Base-by-base conservation (phyloP, 2,329 filamentous ascomycete species). In the Beauveria caledonica region DNA sequence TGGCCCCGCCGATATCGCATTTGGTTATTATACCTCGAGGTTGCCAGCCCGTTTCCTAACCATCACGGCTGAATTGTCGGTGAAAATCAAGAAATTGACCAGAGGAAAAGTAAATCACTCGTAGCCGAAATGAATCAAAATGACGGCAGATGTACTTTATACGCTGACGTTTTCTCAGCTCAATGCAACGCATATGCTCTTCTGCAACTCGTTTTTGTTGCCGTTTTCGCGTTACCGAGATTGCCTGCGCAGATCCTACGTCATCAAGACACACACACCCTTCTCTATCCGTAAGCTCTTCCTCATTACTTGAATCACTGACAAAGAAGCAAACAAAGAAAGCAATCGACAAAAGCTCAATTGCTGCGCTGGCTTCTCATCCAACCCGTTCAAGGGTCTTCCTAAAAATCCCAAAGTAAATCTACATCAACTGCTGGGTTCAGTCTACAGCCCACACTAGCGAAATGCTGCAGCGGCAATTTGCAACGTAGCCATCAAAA, bases 401-500 rank as follows among this genome's bases (percentile, higher is more conserved):
- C 42, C 53, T 25, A 13, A 29, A 36, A 55, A 45, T 25, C 5
- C 15, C 42, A 11, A 10, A 45, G 9, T 11, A 36, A 39, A 39
- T 2, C 5, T 10, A 10, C 6, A 4, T 46, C 42, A 13, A 39
- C 6, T 7, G 33, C 40, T 11, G 11, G n/a, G 5, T 21, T 21
- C 39, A 21, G 39, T 29, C 25, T 19, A 19, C 2, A 21, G 48
- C 25, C 27, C 56, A 25, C 56, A 23, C 44, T 23, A 42, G 29
- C 56, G 56, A 51, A 51, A 58, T 58, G 23, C 46, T 33, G 25
- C 46, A 42, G 42, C 39, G n/a, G 46, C 36, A 27, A 51, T 51
- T 52, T 58, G 56, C 45, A 58, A 58, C 56, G 56, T 58, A 58
- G 51, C 56, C 45, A 40, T 51, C n/a, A 36, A 56, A 46, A 25